phyloP scores from a whole-genome alignment of 495 filamentous ascomycete genomes.

The Neurospora pannonica region DNA sequence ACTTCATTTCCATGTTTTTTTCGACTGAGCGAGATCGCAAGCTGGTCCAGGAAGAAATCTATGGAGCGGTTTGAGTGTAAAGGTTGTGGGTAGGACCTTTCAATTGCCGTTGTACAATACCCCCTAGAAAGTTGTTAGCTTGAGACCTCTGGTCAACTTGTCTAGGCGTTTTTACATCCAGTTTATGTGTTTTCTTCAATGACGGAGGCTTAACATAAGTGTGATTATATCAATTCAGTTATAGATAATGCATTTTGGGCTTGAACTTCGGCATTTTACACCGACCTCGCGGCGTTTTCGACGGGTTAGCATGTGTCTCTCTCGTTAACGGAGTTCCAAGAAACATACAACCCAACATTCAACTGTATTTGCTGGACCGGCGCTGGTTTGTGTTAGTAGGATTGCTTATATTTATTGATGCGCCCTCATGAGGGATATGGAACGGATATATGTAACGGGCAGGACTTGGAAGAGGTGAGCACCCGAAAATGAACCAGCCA shows the following conservation, averaged over 20 bases:
- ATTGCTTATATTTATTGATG: background rate
- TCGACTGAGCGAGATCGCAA: no score
- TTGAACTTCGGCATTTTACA: no score
- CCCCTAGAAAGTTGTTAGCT: background rate
- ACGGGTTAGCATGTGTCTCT: no score
- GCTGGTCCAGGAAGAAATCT: no score
- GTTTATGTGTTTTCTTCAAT: background rate
- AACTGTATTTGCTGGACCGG: background rate
- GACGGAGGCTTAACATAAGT: no score
- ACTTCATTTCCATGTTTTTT: no score
- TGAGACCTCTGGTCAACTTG: background rate
- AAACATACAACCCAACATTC: background rate
- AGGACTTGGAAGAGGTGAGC: background rate
- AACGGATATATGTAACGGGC: background rate
- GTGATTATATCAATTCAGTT: no score
- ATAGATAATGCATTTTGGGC: no score
- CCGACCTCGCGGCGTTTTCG: no score
- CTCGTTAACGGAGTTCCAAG: background rate
- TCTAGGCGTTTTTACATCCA: background rate
- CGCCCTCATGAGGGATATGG: background rate
- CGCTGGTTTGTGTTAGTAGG: background rate
- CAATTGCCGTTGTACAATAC: background rate
- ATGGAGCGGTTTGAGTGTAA: background rate
- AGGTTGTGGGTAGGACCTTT: background rate
- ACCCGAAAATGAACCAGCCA: background rate